Conservation (phyloP, 441 rosid genomes). For the Daphne laureola region DNA sequence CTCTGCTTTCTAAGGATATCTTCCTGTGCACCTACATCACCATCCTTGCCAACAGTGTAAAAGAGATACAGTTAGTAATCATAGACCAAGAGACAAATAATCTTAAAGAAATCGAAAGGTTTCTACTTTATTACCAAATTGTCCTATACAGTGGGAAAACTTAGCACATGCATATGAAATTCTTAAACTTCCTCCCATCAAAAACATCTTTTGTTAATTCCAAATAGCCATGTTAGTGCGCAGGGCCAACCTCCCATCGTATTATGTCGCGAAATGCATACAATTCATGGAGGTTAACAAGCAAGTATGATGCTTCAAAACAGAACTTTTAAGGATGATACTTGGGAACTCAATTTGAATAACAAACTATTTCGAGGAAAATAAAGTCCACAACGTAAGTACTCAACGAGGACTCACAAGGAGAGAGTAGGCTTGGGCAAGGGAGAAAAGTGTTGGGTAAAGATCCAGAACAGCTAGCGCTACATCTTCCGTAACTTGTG, state of each 20-base stretch:
- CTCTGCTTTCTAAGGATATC: slow-evolving; percentile 69
- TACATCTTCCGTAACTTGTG: slow-evolving; percentile 79
- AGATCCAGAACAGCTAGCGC: slow-evolving; percentile 69
- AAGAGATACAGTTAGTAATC: neutral
- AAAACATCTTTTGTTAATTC: neutral
- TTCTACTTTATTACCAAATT: no score
- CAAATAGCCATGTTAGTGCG: no score
- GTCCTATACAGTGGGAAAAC: no score
- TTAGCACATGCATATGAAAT: no score
- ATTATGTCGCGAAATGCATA: no score
- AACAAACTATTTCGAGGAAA: neutral
- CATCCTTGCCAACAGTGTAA: slow-evolving; percentile 43
- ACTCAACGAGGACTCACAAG: slow-evolving; percentile 53
- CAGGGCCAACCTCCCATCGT: no score
- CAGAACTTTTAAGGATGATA: neutral
- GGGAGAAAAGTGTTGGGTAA: slow-evolving; percentile 76
- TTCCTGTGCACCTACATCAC: slow-evolving; percentile 61
- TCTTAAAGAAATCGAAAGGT: no score
- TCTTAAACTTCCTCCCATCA: no score
- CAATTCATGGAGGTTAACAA: no score
- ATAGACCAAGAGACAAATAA: neutral
- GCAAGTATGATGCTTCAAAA: neutral
- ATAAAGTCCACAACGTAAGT: neutral
- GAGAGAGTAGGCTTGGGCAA: slow-evolving; percentile 67
- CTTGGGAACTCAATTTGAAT: neutral